These are phyloP conservation scores for Aspergillus pseudonomiae DNA, from an alignment of 2,329 filamentous ascomycete species.

Conservation along the genomic window DNA sequence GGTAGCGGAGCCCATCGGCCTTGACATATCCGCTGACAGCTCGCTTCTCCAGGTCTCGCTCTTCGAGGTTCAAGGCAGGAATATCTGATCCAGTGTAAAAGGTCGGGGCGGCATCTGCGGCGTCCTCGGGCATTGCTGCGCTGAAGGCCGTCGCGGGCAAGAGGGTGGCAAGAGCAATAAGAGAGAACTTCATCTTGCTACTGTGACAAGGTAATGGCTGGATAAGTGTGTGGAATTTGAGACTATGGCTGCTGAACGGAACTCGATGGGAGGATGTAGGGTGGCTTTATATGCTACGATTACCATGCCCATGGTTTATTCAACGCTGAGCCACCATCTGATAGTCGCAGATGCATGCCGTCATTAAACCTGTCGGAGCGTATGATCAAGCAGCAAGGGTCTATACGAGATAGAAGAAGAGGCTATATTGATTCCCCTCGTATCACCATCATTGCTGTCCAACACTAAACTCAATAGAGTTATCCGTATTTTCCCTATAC, in stretches of 20 bases:
- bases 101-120: background rate
- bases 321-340: accelerated
- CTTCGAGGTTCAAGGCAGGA: background rate
- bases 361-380: background rate
- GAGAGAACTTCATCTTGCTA: background rate
- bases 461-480: background rate
- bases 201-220: background rate
- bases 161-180: background rate
- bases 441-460: background rate
- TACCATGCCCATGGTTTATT: background rate
- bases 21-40: background rate
- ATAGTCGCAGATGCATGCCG: background rate
- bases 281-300: background rate
- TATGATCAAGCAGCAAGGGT: background rate
- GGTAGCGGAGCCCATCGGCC: background rate
- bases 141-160: background rate
- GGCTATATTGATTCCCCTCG: background rate
- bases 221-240: background rate
- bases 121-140: background rate
- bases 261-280: background rate
- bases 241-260: background rate
- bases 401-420: background rate
- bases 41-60: background rate
- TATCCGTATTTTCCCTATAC: background rate
- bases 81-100: background rate